Evolutionary conservation across 2,329 filamentous ascomycete genomes (phyloP).

Genomic region (Monosporascus cannonballus): DNA sequence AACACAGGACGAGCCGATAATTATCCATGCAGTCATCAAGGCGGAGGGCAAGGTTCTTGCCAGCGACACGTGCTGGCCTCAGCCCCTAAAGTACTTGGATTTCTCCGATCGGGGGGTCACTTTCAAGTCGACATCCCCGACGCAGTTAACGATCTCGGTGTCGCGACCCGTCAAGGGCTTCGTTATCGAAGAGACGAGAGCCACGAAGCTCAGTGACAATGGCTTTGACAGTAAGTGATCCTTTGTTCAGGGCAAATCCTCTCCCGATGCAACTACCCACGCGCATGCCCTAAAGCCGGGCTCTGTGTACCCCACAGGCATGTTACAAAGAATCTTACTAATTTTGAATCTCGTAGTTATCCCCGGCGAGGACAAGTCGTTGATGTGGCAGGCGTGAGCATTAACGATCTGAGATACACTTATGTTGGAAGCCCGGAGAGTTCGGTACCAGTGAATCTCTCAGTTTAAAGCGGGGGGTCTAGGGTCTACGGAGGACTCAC

Average conservation of each 20-base stretch:
- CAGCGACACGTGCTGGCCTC: slow-evolving; percentile 51
- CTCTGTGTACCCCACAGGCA: no score
- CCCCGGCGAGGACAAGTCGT: slow-evolving; percentile 35
- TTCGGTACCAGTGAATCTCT: slow-evolving; percentile 8
- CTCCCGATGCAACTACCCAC: no score
- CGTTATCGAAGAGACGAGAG: slow-evolving; percentile 43
- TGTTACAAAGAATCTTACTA: neutral
- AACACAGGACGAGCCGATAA: slow-evolving; percentile 35
- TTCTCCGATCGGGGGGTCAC: slow-evolving; percentile 38
- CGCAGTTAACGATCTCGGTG: slow-evolving; percentile 26
- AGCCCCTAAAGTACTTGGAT: slow-evolving; percentile 55
- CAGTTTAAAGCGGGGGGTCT: neutral
- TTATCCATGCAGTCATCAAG: slow-evolving; percentile 39
- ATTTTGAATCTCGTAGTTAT: slow-evolving; percentile 29
- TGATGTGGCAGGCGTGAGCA: slow-evolving; percentile 12
- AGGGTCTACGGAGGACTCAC: no score
- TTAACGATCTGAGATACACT: slow-evolving; percentile 17
- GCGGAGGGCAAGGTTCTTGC: slow-evolving; percentile 34
- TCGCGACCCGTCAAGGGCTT: slow-evolving; percentile 51
- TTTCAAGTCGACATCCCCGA: slow-evolving; percentile 19
- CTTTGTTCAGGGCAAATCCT: neutral
- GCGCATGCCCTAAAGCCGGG: no score
- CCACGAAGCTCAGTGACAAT: slow-evolving; percentile 47
- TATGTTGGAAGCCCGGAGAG: slow-evolving; percentile 19
- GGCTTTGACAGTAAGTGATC: slow-evolving; percentile 38